Base-by-base conservation (phyloP, 495 filamentous ascomycete genomes). In the Penicillium mononematosum region DNA sequence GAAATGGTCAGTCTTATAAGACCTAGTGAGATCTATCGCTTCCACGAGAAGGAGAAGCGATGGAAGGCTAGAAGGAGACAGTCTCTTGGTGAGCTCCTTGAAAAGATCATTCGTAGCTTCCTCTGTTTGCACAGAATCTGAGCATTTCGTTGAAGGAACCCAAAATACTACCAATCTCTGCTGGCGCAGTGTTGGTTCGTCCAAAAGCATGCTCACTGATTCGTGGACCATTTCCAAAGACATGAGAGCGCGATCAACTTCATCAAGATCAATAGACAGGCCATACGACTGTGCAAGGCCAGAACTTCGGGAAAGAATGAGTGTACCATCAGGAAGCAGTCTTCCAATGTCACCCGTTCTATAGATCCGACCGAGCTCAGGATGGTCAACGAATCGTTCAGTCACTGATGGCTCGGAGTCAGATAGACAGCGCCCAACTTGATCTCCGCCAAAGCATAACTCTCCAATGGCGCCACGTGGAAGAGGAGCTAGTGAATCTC, bases 371-470 rank as follows among this genome's bases (percentile, higher is more conserved):
- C 90, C 90, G 66, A 78, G 85, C 12, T 67, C 59, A 1, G 84
- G 78, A 63, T 92, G 88, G 1, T 83, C 56, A 45, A 92, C 76
- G 58, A 93, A 86, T 54, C 81, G 88, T 2, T 70, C 66, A 0
- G 71, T 64, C 1, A 81, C 86, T 31, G 88, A 69, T 4, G 79
- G 75, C 1, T 77, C 73, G 63, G 75, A 75, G 45, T 81, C 78
- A 34, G 48, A 25, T 24, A 59, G 11, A 11, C 41, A 45, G 48
- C 70, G 58, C 57, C 76, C 86, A 32, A 92, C 79, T 72, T 93
- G 89, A 45, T 86, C 83, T 1, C 90, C 90, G n/a, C 88, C 90
- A 67, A 92, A 91, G 59, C 84, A 90, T n/a, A 93, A 69, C 67
- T 93, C 88, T 17, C 90, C 90, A 39, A 88, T 70, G 47, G 79